Base-by-base conservation (phyloP, 176 grass and related monocot species). In the Juncus effusus region DNA sequence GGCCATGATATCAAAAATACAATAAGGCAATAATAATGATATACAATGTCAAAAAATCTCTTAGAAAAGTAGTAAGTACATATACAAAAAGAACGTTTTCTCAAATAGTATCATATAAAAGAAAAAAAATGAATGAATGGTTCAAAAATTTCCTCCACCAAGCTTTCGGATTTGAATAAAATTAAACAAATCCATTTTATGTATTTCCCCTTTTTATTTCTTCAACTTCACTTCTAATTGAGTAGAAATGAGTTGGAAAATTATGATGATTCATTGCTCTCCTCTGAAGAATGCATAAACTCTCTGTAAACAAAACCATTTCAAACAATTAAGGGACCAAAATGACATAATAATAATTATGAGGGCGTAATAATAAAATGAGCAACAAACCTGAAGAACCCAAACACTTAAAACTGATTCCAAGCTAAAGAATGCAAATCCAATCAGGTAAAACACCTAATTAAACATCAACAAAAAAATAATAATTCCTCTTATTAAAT, bases 351-450 rank as follows among this genome's bases (percentile, higher is more conserved):
- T 42, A 44, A 71, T 36, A 50, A 61, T 79, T 10, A 77, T 28
- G 19, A 28, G 28, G 56, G 45, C 12, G 12, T 13, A 64, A 44
- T 4, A 15, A 9, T 14, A 36, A 78, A 47, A 80, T 58, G 19
- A 69, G 15, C 10, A 12, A 84, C 64, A 68, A 63, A 91, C 92
- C 87, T 96, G 79, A 72, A 91, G 77, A 47, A 96, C 92, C 92
- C 92, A 96, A 16, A 96, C 54, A 63, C 92, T 96, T 65, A 96
- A 77, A 58, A 91, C 63, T 16, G 74, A 85, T 76, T 96, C 92
- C 51, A 88, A 51, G 51, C 78, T 42, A 78, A 96, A 96, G 7
- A 91, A 51, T 60, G 77, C 77, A 83, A 91, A 96, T 12, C 92
- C 87, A 3, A 88, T 71, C 67, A 91, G 38, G 60, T 91, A 96